Conservation (phyloP, 768 basidiomycete genomes). For the Tulasnella sp. region DNA sequence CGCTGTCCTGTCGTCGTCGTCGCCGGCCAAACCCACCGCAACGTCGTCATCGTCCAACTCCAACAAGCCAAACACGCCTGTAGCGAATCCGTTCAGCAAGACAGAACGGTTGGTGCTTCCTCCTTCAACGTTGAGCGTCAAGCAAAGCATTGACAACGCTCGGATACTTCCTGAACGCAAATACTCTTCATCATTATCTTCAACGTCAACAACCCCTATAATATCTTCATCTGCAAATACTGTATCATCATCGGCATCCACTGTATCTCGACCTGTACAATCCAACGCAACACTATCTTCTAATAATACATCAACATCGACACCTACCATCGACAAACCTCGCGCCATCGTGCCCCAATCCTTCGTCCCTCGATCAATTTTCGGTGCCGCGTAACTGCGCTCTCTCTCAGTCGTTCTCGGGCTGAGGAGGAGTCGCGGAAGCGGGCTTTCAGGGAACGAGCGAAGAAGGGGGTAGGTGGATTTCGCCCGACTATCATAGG, state of each 20-base stretch:
- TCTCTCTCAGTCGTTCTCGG: conserved; percentile 20
- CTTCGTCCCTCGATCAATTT: conserved; percentile 69
- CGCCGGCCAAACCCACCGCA: background rate
- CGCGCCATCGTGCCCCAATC: conserved; percentile 48
- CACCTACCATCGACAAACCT: background rate
- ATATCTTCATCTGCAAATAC: conserved; percentile 39
- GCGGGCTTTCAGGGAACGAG: conserved; percentile 72
- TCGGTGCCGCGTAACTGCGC: conserved; percentile 61
- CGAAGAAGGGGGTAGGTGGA: conserved; percentile 69
- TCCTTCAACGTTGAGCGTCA: conserved; percentile 43
- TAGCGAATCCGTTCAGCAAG: conserved; percentile 49
- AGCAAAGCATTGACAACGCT: conserved; percentile 54
- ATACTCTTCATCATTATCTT: conserved; percentile 38
- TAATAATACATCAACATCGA: conserved; percentile 45
- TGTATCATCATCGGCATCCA: conserved; percentile 39
- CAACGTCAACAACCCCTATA: conserved; percentile 24
- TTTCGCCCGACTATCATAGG: background rate
- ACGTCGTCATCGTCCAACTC: conserved; percentile 21
- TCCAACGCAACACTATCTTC: conserved; percentile 40
- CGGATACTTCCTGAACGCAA: conserved; percentile 40
- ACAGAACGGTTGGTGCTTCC: conserved; percentile 64
- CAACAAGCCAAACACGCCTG: background rate
- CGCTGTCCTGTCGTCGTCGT: conserved; percentile 3
- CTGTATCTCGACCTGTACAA: conserved; percentile 35
- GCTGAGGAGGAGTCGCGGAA: conserved; percentile 72